Base-by-base conservation (phyloP, 2,329 filamentous ascomycete species). In the Paramyrothecium roridum region DNA sequence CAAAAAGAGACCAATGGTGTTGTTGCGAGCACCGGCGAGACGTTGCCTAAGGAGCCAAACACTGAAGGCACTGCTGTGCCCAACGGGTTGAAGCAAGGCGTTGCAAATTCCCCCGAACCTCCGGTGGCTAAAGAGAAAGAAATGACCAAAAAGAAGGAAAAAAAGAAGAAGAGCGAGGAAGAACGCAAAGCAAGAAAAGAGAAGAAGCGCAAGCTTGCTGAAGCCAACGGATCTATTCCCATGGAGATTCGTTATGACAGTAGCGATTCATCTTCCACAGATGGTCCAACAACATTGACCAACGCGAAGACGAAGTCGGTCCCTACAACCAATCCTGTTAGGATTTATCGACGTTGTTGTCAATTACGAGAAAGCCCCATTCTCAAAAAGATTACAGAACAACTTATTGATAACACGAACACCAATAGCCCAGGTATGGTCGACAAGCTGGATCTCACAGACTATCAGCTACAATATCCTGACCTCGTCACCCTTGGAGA, bases 311-410 rank as follows among this genome's bases (percentile, higher is more conserved):
- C 66, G 22, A 65, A 64, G 30, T 61, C 63, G 8, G 62, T 83
- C 52, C 93, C 93, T 0, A 97, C 93, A 0, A 96, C 89, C 2
- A 95, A 97, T 67, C 93, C 95, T 2, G 85, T 93, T 16, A 84
- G 93, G 56, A 96, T 99, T 65, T 99, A 99, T 71, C 84, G 93
- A 61, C 83, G 95, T 67, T 98, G 95, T 70, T 98, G 95, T 68
- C 93, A 98, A 68, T 77, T 99, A 30, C 85, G 95, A 56, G 95
- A 98, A 73, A 96, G 92, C 0, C 91, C 92, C 0, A 93, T 97
- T 52, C 77, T 98, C 20, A 96, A 96, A 71, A 91, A 90, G 65
- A 89, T 99, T 49, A 93, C 91, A 0, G 91, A 96, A 65, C 92
- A 97, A 70, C 87, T 99, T 4, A 85, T 84, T 40, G 84, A 87